Evolutionary conservation across 768 basidiomycete species (phyloP).

Genomic region (Zangia roseola): DNA sequence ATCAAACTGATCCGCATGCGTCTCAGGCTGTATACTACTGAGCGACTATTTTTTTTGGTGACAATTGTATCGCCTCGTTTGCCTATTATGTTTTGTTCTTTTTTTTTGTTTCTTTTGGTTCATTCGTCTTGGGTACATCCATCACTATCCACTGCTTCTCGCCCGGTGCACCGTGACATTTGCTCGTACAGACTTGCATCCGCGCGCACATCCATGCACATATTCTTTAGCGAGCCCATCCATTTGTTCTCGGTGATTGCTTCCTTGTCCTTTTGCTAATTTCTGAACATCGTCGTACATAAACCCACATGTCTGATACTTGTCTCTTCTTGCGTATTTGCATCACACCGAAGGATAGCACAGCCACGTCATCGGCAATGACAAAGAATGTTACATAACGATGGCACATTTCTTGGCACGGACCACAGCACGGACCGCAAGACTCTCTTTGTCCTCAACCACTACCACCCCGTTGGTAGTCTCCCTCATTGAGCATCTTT

Average conservation of each 20-base stretch:
- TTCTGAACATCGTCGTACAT: constrained; percentile 4
- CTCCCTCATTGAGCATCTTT: constrained; percentile 9
- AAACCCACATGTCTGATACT: background rate
- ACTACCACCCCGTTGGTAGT: constrained; percentile 22
- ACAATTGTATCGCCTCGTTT: constrained; percentile 12
- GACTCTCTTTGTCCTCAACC: constrained; percentile 21
- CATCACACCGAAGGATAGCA: background rate
- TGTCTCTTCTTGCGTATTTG: constrained; percentile 15
- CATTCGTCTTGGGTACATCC: constrained; percentile 17
- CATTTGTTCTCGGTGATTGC: constrained; percentile 11
- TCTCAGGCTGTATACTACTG: constrained; percentile 64
- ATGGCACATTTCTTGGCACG: constrained; percentile 14
- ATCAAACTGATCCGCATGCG: constrained; percentile 49
- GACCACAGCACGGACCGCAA: constrained; percentile 6
- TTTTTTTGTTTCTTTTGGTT: constrained; percentile 21
- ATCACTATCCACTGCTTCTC: constrained; percentile 16
- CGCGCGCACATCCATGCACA: constrained; percentile 23
- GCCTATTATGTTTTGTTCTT: constrained; percentile 1
- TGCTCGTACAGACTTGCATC: constrained; percentile 27
- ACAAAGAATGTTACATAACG: background rate
- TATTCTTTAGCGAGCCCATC: constrained; percentile 21
- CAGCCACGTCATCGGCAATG: background rate
- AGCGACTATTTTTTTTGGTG: constrained; percentile 13
- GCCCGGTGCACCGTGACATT: constrained; percentile 20
- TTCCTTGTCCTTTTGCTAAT: constrained; percentile 12